These are phyloP conservation scores for Trichoderma atroviride DNA, from an alignment of 2,329 filamentous ascomycete species.

Conservation along the genomic window DNA sequence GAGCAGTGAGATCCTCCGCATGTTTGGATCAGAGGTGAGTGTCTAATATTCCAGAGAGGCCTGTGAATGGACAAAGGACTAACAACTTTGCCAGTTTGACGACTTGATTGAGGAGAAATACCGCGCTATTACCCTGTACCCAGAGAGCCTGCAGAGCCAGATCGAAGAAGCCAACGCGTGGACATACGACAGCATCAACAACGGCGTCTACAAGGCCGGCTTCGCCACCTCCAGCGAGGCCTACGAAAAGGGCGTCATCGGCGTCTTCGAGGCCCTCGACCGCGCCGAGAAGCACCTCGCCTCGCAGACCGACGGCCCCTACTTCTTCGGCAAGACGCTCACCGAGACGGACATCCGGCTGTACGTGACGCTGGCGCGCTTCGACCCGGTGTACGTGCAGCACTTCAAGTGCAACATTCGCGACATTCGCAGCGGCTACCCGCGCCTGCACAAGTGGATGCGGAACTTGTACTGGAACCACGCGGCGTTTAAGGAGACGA, in stretches of 20 bases:
- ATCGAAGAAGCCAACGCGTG: conserved; percentile 81
- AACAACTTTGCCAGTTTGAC: conserved; percentile 62
- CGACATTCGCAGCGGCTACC: conserved; percentile 84
- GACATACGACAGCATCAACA: conserved; percentile 76
- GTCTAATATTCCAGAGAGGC: not conserved
- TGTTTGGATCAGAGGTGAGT: conserved; percentile 74
- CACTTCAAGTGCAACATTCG: conserved; percentile 87
- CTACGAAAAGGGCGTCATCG: conserved; percentile 72
- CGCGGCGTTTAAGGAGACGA: conserved; percentile 77
- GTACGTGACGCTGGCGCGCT: conserved; percentile 70
- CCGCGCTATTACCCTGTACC: conserved; percentile 67
- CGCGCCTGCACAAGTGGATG: conserved; percentile 78
- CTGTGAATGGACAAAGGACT: not conserved
- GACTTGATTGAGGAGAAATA: conserved; percentile 63
- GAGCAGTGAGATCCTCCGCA: conserved; percentile 88
- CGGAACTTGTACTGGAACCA: conserved; percentile 82
- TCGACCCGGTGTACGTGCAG: conserved; percentile 81
- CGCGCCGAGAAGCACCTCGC: conserved; percentile 71
- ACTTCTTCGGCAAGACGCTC: conserved; percentile 72
- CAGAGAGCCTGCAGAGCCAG: conserved; percentile 59
- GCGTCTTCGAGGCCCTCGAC: conserved; percentile 78
- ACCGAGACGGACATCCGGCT: conserved; percentile 84
- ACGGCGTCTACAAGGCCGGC: conserved; percentile 74
- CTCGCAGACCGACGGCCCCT: conserved; percentile 57
- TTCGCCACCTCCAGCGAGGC: conserved; percentile 81